Percentiles rank a stretch among this genome's conserved stretches.
Evolutionary conservation across 2,329 filamentous ascomycete species (phyloP).

Genomic region (Drechslera avenae): DNA sequence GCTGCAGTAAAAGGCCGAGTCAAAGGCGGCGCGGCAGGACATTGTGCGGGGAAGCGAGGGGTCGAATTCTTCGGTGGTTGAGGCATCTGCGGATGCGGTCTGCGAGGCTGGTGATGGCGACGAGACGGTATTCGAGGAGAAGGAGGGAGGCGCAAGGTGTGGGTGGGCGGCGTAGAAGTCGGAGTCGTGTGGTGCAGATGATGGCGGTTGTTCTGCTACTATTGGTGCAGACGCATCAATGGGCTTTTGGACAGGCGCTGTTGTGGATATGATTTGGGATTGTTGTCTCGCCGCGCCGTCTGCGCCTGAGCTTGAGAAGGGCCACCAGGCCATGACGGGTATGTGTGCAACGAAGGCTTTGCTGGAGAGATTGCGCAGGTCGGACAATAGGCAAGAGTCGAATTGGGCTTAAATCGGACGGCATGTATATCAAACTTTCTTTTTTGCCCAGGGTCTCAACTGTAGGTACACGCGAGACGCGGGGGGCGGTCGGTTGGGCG

Average conservation of each 20-base stretch:
- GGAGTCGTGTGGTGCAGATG: slow-evolving; percentile 53
- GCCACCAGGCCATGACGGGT: slow-evolving; percentile 29
- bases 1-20: slow-evolving; percentile 92
- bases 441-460: neutral
- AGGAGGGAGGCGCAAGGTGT: slow-evolving; percentile 49
- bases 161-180: slow-evolving; percentile 61
- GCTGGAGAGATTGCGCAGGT: neutral
- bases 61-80: slow-evolving; percentile 24
- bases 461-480: slow-evolving; percentile 4
- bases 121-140: slow-evolving; percentile 19
- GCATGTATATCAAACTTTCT: neutral
- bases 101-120: slow-evolving; percentile 10
- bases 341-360: slow-evolving; percentile 1
- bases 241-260: slow-evolving; percentile 8
- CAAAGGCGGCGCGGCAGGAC: slow-evolving; percentile 89
- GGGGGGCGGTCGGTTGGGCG: slow-evolving; percentile 7
- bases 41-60: slow-evolving; percentile 72
- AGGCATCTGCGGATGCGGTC: slow-evolving; percentile 1
- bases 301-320: slow-evolving; percentile 27
- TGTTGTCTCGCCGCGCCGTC: slow-evolving; percentile 19
- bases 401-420: neutral
- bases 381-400: no score
- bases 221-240: slow-evolving; percentile 13
- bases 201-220: slow-evolving; percentile 17
- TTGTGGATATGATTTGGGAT: slow-evolving; percentile 15